Evolutionary conservation across 1,139 yeast genomes (phyloP).

Genomic region (Saccharomyces hybrid): DNA sequence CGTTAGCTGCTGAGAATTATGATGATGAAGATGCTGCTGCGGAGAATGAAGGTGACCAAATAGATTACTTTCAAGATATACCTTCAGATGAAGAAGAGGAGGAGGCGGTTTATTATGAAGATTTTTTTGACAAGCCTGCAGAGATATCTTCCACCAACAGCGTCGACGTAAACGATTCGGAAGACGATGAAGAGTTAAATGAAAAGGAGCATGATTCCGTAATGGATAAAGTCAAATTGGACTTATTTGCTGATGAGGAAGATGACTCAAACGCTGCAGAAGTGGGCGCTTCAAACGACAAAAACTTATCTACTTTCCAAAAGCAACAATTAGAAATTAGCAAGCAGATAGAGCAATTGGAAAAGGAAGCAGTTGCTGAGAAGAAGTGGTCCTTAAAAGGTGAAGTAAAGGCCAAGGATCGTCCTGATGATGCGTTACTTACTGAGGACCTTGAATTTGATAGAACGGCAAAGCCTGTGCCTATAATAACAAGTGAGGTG

Average conservation of each 20-base stretch:
- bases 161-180: slow-evolving; percentile 23
- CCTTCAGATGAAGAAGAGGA: slow-evolving; percentile 51
- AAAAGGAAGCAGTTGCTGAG: slow-evolving; percentile 79
- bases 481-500: slow-evolving; percentile 81
- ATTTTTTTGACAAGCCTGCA: slow-evolving; percentile 56
- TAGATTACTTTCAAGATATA: slow-evolving; percentile 59
- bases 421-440: slow-evolving; percentile 76
- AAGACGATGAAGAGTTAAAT: slow-evolving; percentile 29
- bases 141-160: slow-evolving; percentile 13
- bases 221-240: slow-evolving; percentile 53
- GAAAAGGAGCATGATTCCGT: slow-evolving; percentile 49
- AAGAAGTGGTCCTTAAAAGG: slow-evolving; percentile 94
- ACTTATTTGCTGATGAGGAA: slow-evolving; percentile 51
- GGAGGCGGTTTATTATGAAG: slow-evolving; percentile 65
- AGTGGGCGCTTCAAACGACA: slow-evolving; percentile 36
- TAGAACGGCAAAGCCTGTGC: slow-evolving; percentile 75
- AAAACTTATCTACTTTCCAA: slow-evolving; percentile 66
- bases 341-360: slow-evolving; percentile 68
- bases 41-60: slow-evolving; percentile 44
- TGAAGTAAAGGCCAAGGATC: slow-evolving; percentile 71
- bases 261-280: slow-evolving; percentile 33
- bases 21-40: slow-evolving; percentile 39
- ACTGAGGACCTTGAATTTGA: slow-evolving; percentile 67
- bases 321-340: slow-evolving; percentile 72
- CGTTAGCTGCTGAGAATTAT: slow-evolving; percentile 60